Percentiles rank a stretch among this genome's conserved stretches.
These are phyloP conservation scores for Fusarium robinianum DNA, from an alignment of 2,329 filamentous ascomycete species.

Conservation along the genomic window DNA sequence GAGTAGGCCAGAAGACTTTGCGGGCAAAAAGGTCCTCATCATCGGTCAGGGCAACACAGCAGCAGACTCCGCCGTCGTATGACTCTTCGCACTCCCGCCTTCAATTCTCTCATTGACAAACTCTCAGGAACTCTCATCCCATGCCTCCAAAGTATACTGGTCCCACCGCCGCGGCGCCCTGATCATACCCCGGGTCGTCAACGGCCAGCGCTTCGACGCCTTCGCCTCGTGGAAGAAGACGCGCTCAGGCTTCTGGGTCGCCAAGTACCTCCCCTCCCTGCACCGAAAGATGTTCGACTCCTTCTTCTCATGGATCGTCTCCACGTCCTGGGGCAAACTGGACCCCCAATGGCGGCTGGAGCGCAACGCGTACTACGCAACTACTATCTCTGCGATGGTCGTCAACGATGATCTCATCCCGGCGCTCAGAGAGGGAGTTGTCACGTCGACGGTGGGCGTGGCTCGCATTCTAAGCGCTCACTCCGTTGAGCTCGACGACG, in stretches of 20 bases:
- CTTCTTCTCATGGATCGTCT: slow-evolving; percentile 17
- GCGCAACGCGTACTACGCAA: slow-evolving; percentile 14
- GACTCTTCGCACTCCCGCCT: not conserved
- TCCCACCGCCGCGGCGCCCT: slow-evolving; percentile 31
- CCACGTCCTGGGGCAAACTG: slow-evolving; percentile 20
- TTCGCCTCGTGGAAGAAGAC: slow-evolving; percentile 29
- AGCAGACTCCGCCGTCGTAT: slow-evolving; percentile 30
- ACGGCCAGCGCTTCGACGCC: slow-evolving; percentile 27
- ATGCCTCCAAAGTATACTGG: slow-evolving; percentile 29
- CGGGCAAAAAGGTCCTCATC: slow-evolving; percentile 31
- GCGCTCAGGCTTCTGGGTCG: slow-evolving; percentile 21
- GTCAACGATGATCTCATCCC: slow-evolving; percentile 29
- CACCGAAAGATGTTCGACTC: slow-evolving; percentile 20
- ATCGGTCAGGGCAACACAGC: slow-evolving; percentile 37
- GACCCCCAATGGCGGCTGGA: slow-evolving; percentile 27
- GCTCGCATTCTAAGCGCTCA: slow-evolving; percentile 24
- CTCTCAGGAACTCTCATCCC: slow-evolving; percentile 20
- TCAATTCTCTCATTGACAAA: not conserved
- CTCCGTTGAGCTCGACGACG: slow-evolving; percentile 33
- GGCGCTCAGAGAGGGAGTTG: slow-evolving; percentile 14
- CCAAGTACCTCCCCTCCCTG: slow-evolving; percentile 17
- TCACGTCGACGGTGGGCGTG: slow-evolving; percentile 15
- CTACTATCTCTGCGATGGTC: slow-evolving; percentile 15
- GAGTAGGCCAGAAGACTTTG: slow-evolving; percentile 21
- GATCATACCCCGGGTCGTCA: slow-evolving; percentile 26